Evolutionary conservation across 1,284 basidiomycete genomes (phyloP), one percentile per base, ranked within the genome.

Genomic region (Trichosporon coremiiforme): DNA sequence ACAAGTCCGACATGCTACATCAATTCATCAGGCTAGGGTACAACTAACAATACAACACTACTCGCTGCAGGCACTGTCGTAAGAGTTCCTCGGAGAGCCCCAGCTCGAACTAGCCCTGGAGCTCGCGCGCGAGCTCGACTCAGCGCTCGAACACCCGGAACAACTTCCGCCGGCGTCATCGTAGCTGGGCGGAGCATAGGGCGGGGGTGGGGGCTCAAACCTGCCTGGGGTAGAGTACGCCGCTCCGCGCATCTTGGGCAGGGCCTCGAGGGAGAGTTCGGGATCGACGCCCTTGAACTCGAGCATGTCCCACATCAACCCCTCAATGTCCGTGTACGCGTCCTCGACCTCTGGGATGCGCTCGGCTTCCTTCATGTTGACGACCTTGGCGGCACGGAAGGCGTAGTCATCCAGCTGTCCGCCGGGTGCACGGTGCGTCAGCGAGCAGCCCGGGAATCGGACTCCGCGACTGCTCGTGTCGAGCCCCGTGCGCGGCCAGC

Each of bases 251-350:
- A 29, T 55, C 53, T 29, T 22, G 20, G 53, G 53, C 20, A 55
- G 53, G 20, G 53, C 53, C 22, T 55, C 53, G 53, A 25, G 9
- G 22, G 22, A 10, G 22, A 12, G 22, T 8, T 29, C 53, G 22
- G 25, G 53, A 15, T 55, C 53, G 2, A 15, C 22, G 22, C 53
- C 25, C 53, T 55, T 55, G 25, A 25, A 29, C 25, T 55, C 53
- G 53, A 55, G 53, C 53, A 55, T 55, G 53, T 55, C 53, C 53
- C 53, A 55, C 53, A 55, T 55, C 3, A 55, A 10, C 2, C 22
- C 10, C 53, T 55, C 53, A 20, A 55, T 55, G 53, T 55, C 53
- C 4, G 53, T 55, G 53, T 55, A 55, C 25, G 53, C 53, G 22
- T 55, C 53, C 53, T 55, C 53, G 53, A 55, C 53, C 25, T 55